These are phyloP conservation scores for Colletotrichum tabaci DNA, from an alignment of 2,329 filamentous ascomycete genomes.

Conservation along the genomic window DNA sequence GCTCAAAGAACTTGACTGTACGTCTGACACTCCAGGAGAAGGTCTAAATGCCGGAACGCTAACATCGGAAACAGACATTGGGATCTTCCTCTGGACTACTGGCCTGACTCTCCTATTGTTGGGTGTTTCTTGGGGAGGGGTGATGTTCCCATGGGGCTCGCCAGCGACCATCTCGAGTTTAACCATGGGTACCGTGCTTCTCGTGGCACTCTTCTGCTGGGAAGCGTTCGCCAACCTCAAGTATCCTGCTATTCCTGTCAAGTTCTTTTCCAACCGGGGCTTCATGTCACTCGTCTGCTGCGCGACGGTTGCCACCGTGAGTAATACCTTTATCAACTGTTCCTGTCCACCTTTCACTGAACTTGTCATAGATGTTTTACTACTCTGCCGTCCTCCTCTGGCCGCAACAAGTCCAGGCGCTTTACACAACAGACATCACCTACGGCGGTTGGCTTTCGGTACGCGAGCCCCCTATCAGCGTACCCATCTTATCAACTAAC, in stretches of 20 bases:
- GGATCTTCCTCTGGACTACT: constrained; percentile 61
- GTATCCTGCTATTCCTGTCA: constrained; percentile 54
- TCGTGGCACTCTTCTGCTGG: constrained; percentile 56
- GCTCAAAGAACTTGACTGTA: constrained; percentile 55
- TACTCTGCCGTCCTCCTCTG: constrained; percentile 53
- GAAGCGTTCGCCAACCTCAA: constrained; percentile 53
- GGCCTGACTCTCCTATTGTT: constrained; percentile 62
- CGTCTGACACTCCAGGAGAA: neutral
- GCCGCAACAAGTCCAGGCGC: constrained; percentile 53
- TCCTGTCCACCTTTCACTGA: neutral
- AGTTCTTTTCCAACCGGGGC: constrained; percentile 55
- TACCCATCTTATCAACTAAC: neutral
- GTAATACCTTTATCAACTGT: constrained; percentile 2
- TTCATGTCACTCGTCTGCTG: constrained; percentile 54
- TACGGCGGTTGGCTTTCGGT: constrained; percentile 55
- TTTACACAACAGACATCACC: constrained; percentile 53
- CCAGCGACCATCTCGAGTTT: constrained; percentile 56
- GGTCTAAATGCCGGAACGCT: neutral
- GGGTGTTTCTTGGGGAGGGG: constrained; percentile 62
- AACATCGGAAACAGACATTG: constrained; percentile 48
- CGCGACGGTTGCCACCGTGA: constrained; percentile 53
- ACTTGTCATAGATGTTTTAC: constrained; percentile 48
- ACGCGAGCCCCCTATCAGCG: neutral
- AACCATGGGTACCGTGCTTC: constrained; percentile 51
- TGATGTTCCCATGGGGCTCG: constrained; percentile 59